A percentile compares a stretch with the other conserved stretches of the same genome.
Evolutionary conservation across 805 yeast species (phyloP).

Genomic region (Candida ficus): DNA sequence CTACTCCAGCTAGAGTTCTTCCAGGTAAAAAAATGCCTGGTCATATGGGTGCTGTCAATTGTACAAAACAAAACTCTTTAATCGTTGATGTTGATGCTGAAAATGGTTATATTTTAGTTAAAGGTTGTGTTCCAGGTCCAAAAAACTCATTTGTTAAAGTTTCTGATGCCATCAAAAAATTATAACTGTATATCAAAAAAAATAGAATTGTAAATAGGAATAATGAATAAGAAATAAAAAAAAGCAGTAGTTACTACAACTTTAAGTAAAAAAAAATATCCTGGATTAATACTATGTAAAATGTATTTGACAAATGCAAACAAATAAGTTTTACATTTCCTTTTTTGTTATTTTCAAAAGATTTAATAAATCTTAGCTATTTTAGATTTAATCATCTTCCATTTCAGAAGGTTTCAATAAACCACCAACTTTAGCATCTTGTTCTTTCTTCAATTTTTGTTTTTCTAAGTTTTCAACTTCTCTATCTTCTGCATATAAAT

Average conservation of each 20-base stretch:
- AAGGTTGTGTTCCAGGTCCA: slow-evolving; percentile 92
- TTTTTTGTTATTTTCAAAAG: too few species aligned
- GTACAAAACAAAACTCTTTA: slow-evolving; percentile 71
- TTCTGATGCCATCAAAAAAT: slow-evolving; percentile 59
- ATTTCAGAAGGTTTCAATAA: slow-evolving; percentile 90
- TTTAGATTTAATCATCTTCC: slow-evolving; percentile 67
- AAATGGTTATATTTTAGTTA: slow-evolving; percentile 74
- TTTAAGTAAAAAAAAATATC: too few species aligned
- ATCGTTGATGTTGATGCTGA: slow-evolving; percentile 78
- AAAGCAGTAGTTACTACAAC: too few species aligned
- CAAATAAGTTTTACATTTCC: too few species aligned
- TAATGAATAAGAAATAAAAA: too few species aligned
- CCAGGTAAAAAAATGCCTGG: slow-evolving; percentile 99
- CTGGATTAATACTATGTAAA: not conserved
- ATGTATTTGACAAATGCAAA: too few species aligned
- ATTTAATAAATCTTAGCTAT: too few species aligned
- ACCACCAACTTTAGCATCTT: slow-evolving; percentile 87
- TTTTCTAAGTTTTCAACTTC: slow-evolving; percentile 71
- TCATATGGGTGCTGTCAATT: slow-evolving; percentile 77
- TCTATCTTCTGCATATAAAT: slow-evolving; percentile 89
- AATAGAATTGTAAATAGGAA: slow-evolving; percentile 1
- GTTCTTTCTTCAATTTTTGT: slow-evolving; percentile 65
- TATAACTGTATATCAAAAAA: slow-evolving; percentile 7
- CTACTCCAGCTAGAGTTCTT: slow-evolving; percentile 91
- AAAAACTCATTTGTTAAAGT: slow-evolving; percentile 68